A percentile compares a stretch with the other conserved stretches of the same genome.
These are phyloP conservation scores for Barbarea vulgaris DNA, from an alignment of 345 rosid genomes.

Conservation along the genomic window DNA sequence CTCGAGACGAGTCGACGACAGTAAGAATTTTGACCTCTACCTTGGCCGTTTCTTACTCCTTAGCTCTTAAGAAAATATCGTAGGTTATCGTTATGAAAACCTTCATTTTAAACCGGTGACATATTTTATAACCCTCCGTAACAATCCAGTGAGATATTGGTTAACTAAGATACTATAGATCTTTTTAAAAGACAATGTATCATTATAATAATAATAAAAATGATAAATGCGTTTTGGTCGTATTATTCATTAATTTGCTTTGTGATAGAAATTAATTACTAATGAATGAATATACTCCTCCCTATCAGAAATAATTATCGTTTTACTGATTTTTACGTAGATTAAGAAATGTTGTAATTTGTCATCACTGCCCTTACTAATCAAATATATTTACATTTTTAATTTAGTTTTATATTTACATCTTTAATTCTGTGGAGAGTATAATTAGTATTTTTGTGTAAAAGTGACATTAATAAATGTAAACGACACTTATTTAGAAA, in stretches of 20 bases:
- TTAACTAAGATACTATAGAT: not conserved
- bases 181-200: not conserved
- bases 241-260: not conserved
- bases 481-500: too few relatives aligned
- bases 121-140: not conserved
- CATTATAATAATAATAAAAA: not conserved
- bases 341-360: too few relatives aligned
- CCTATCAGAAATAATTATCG: too few relatives aligned
- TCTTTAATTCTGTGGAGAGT: too few relatives aligned
- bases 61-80: conserved; percentile 13
- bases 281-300: not conserved
- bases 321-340: too few relatives aligned
- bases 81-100: not conserved
- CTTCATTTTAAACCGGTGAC: not conserved
- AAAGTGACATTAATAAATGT: too few relatives aligned
- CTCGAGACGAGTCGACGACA: conserved; percentile 24
- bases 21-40: conserved; percentile 11
- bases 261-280: not conserved
- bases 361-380: too few relatives aligned
- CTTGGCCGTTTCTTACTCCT: conserved; percentile 26
- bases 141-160: not conserved
- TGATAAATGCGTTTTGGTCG: not conserved
- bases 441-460: too few relatives aligned
- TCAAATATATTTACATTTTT: too few relatives aligned
- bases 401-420: too few relatives aligned